phyloP scores from a whole-genome alignment of 179 eudicot genomes.

The Sideroxylon spinosum region DNA sequence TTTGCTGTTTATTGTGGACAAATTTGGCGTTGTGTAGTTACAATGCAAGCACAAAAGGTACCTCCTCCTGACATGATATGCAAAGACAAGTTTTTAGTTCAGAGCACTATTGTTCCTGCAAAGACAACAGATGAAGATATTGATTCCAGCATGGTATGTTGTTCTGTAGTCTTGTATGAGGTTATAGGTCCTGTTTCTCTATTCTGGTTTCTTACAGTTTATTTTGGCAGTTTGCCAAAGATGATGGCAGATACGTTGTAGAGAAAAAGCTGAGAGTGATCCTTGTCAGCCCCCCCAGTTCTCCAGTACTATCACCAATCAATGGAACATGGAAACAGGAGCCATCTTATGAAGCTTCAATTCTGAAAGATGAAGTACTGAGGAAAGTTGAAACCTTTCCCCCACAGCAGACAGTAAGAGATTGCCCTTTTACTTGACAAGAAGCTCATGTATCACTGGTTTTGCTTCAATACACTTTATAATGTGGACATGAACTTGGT shows the following conservation, averaged over 20 bases:
- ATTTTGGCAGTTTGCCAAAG: slow-evolving; percentile 62
- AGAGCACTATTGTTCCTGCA: slow-evolving; percentile 62
- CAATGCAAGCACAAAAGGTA: slow-evolving; percentile 63
- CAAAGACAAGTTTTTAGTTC: slow-evolving; percentile 89
- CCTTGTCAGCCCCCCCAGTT: slow-evolving; percentile 52
- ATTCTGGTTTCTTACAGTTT: slow-evolving; percentile 16
- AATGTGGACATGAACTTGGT: not conserved
- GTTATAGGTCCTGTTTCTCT: not conserved
- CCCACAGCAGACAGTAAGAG: slow-evolving; percentile 25
- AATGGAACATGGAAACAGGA: slow-evolving; percentile 48
- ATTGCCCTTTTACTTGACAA: slow-evolving; percentile 6
- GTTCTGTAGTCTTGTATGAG: not conserved
- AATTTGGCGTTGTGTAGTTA: slow-evolving; percentile 43
- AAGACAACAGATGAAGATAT: slow-evolving; percentile 63
- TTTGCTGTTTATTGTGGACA: not conserved
- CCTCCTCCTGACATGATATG: slow-evolving; percentile 59
- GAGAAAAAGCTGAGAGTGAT: slow-evolving; percentile 79
- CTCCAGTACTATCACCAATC: slow-evolving; percentile 51
- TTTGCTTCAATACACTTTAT: not conserved
- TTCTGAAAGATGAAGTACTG: slow-evolving; percentile 22
- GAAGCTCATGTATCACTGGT: not conserved
- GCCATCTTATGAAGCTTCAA: slow-evolving; percentile 25
- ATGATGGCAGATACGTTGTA: slow-evolving; percentile 50
- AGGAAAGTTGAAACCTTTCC: slow-evolving; percentile 24
- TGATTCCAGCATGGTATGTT: slow-evolving; percentile 51